These are phyloP conservation scores for Plasmodium cynomolgi DNA, from an alignment of 169 alveolate genomes.

Conservation along the genomic window DNA sequence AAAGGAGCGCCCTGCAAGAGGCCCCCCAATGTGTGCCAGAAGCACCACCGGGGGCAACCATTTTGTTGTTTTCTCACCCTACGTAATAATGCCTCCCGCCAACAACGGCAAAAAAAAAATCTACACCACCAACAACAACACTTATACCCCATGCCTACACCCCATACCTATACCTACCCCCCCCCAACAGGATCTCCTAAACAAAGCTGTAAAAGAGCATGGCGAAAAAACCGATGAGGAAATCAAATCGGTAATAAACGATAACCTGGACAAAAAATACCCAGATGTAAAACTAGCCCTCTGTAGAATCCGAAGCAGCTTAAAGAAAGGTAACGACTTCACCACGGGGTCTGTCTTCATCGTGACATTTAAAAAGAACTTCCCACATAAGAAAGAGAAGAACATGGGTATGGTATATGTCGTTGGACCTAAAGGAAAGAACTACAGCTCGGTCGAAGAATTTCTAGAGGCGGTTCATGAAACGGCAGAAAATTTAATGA, in stretches of 20 bases:
- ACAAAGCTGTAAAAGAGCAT: constrained; percentile 51
- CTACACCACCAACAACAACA: not conserved
- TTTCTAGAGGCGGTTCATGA: constrained; percentile 80
- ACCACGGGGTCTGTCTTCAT: constrained; percentile 67
- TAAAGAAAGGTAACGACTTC: constrained; percentile 41
- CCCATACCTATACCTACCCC: not conserved
- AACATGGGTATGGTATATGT: constrained; percentile 83
- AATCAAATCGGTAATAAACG: constrained; percentile 52
- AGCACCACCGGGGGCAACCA: not conserved
- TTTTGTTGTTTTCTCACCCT: not conserved
- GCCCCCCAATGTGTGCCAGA: not conserved
- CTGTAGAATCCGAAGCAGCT: constrained; percentile 49
- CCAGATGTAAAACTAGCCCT: constrained; percentile 71
- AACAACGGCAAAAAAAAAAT: too few relatives aligned
- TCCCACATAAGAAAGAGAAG: constrained; percentile 72
- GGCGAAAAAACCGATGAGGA: constrained; percentile 67
- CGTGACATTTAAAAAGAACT: constrained; percentile 75
- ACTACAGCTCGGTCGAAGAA: constrained; percentile 76
- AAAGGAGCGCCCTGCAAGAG: constrained; percentile 5
- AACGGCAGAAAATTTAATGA: constrained; percentile 86
- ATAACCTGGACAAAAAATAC: constrained; percentile 60
- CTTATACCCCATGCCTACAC: not conserved
- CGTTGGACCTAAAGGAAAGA: constrained; percentile 82
- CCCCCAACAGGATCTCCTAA: constrained; percentile 27
- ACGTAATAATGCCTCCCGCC: not conserved